Conservation (phyloP, 2,329 filamentous ascomycete species). For the Hypoxylon sp. region DNA sequence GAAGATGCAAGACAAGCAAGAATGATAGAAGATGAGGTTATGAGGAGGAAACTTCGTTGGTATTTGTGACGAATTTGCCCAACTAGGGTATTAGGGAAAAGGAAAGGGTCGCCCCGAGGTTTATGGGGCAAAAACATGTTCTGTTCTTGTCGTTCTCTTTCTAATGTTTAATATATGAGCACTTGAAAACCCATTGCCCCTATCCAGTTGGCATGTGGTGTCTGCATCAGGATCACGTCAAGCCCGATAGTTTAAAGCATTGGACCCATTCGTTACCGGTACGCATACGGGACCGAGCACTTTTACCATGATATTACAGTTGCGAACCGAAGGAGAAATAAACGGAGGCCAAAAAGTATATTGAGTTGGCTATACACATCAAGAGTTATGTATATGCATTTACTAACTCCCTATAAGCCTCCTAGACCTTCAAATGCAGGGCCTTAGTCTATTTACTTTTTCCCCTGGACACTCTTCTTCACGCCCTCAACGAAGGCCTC, state of each 20-base stretch:
- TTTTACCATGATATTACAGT: background rate
- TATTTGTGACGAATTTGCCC: slow-evolving; percentile 39
- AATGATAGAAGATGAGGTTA: slow-evolving; percentile 60
- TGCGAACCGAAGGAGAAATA: background rate
- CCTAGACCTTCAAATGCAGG: background rate
- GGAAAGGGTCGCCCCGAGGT: background rate
- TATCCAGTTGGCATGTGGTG: background rate
- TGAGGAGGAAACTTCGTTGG: slow-evolving; percentile 63
- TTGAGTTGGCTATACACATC: slow-evolving; percentile 2
- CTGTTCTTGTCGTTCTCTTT: slow-evolving; percentile 40
- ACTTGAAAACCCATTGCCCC: slow-evolving; percentile 36
- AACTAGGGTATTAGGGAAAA: background rate
- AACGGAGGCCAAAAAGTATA: background rate
- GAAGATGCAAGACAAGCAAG: slow-evolving; percentile 48
- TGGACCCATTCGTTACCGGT: background rate
- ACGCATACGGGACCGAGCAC: background rate
- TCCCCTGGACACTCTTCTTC: slow-evolving; percentile 80
- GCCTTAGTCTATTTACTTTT: slow-evolving; percentile 50
- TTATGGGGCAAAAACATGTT: slow-evolving; percentile 24
- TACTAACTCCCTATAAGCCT: background rate
- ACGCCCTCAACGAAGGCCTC: slow-evolving; percentile 93
- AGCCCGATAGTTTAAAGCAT: background rate
- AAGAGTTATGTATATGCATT: slow-evolving; percentile 11
- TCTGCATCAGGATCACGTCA: background rate
- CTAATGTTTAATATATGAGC: slow-evolving; percentile 46